Evolutionary conservation across 2,329 filamentous ascomycete genomes (phyloP).

Genomic region (Dactylellina drechsleri): DNA sequence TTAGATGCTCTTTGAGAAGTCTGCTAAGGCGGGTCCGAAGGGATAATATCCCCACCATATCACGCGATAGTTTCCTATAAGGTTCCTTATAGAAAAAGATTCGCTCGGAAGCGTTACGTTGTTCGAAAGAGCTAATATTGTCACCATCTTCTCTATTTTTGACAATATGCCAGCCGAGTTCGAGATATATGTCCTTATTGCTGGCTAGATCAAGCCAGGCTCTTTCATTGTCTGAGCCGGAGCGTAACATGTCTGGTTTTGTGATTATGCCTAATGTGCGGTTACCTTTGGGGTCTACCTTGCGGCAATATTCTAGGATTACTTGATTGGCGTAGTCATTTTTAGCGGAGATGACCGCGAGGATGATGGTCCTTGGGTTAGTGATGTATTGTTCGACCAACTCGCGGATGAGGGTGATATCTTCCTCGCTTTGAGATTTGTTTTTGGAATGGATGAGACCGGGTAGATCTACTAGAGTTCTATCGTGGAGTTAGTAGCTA

Average conservation of each 20-base stretch:
- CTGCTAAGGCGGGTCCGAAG: constrained; percentile 22
- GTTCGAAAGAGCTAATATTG: constrained; percentile 26
- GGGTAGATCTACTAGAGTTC: constrained; percentile 68
- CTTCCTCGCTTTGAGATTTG: constrained; percentile 64
- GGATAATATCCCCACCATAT: constrained; percentile 16
- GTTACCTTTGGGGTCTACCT: constrained; percentile 61
- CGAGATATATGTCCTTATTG: constrained; percentile 47
- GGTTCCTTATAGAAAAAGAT: constrained; percentile 49
- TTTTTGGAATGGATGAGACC: constrained; percentile 67
- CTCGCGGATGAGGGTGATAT: constrained; percentile 64
- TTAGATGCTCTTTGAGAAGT: constrained; percentile 24
- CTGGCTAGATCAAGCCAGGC: constrained; percentile 59
- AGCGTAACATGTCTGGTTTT: constrained; percentile 66
- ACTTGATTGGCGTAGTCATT: constrained; percentile 69
- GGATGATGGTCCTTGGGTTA: constrained; percentile 70
- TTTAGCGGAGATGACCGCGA: constrained; percentile 67
- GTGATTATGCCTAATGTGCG: constrained; percentile 71
- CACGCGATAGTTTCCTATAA: constrained; percentile 26
- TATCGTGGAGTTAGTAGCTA: background rate
- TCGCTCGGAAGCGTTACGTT: constrained; percentile 34
- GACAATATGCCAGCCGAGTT: constrained; percentile 68
- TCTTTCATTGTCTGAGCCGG: constrained; percentile 62
- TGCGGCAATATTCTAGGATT: constrained; percentile 66
- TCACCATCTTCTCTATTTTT: constrained; percentile 64
- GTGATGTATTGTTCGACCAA: constrained; percentile 69